phyloP scores from a whole-genome alignment of 2,329 filamentous ascomycete genomes.

The Xylaria sp. region DNA sequence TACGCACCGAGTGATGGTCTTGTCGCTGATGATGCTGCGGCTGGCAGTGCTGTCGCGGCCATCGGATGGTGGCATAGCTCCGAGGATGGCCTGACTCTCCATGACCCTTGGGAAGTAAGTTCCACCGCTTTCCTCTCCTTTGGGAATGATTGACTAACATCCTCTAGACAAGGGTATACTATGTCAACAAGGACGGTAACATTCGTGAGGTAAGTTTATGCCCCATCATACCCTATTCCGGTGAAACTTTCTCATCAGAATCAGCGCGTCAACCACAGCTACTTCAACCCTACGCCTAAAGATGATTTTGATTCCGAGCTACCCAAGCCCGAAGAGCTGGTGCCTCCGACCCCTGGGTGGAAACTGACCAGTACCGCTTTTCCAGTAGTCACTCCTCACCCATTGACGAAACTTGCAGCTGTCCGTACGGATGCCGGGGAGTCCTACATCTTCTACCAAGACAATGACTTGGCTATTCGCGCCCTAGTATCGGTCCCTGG shows the following conservation, averaged over 20 bases:
- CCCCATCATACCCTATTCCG: neutral
- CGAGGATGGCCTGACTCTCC: slow-evolving; percentile 1
- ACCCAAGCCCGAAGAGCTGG: neutral
- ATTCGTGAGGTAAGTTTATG: slow-evolving; percentile 1
- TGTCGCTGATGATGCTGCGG: slow-evolving; percentile 5
- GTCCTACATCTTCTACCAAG: no score
- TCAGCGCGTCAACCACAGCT: slow-evolving; percentile 3
- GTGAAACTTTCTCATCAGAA: neutral
- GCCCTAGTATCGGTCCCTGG: no score
- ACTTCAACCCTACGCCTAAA: neutral
- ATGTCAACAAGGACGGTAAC: neutral
- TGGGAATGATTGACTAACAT: neutral
- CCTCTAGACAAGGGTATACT: slow-evolving; percentile 9
- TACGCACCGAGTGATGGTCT: slow-evolving; percentile 8
- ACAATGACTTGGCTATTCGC: no score
- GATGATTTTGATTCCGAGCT: neutral
- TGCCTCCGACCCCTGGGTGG: slow-evolving; percentile 8
- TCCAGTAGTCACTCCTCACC: neutral
- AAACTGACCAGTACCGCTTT: neutral
- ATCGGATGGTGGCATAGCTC: slow-evolving; percentile 14
- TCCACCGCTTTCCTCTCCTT: neutral
- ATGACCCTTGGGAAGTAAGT: slow-evolving; percentile 13
- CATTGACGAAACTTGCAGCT: neutral
- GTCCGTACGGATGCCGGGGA: no score
- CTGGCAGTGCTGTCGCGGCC: neutral